Percentiles rank a stretch among this genome's conserved stretches.
Conservation (phyloP, 2,329 filamentous ascomycete species). For the Diplocarpon rosae region DNA sequence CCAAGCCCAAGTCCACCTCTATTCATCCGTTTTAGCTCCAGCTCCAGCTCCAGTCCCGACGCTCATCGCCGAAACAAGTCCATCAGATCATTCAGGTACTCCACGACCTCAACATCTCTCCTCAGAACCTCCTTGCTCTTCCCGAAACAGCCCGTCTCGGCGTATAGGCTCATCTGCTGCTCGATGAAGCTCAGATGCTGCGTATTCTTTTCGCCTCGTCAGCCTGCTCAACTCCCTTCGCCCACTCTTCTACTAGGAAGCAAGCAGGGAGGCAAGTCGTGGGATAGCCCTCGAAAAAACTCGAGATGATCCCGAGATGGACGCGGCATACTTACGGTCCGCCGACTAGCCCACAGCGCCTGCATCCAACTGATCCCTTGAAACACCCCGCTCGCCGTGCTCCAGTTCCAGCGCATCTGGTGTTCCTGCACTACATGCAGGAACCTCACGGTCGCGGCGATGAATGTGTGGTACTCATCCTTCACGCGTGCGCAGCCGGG, state of each 20-base stretch:
- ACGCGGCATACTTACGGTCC: conserved; percentile 15
- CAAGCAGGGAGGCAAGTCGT: neutral
- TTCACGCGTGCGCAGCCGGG: conserved; percentile 10
- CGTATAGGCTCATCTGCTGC: conserved; percentile 25
- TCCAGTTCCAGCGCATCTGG: conserved; percentile 19
- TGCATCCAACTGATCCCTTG: conserved; percentile 23
- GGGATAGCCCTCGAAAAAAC: neutral
- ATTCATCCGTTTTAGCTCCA: too few relatives aligned
- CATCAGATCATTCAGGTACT: conserved; percentile 27
- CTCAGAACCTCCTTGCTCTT: conserved; percentile 25
- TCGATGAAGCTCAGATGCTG: conserved; percentile 27
- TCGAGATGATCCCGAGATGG: neutral
- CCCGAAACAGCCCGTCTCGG: conserved; percentile 21
- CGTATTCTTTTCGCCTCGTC: conserved; percentile 18
- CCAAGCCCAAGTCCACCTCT: too few relatives aligned
- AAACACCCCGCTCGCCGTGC: conserved; percentile 15
- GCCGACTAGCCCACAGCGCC: conserved; percentile 26
- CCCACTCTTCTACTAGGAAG: neutral
- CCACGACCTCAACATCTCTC: conserved; percentile 27
- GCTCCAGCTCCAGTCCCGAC: neutral
- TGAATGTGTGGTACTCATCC: conserved; percentile 21
- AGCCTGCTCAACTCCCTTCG: neutral
- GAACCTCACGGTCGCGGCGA: conserved; percentile 20
- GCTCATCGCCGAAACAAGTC: conserved; percentile 17
- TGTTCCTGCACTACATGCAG: conserved; percentile 22